Evolutionary conservation across 768 basidiomycete genomes (phyloP), one percentile per base, ranked within the genome.

Genomic region (Gautieria morchelliformis): DNA sequence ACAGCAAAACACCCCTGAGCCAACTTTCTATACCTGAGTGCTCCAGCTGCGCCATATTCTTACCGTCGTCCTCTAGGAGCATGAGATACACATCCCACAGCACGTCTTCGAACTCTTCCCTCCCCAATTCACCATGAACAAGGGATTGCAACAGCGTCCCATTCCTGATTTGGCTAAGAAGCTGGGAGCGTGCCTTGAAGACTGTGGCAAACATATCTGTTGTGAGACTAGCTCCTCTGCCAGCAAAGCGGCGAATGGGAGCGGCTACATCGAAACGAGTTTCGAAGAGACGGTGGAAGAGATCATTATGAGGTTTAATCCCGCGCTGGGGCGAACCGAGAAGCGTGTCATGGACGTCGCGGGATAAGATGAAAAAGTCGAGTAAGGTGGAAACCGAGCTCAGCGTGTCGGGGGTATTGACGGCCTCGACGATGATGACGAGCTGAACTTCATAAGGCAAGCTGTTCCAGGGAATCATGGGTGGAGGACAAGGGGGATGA

Each of bases 11-110:
- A 3, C 17, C 22, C 12, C 35, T 37, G 4, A 57, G 35, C n/a
- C 46, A 57, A 24, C 37, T 32, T 30, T 57, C 48, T 22, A 57
- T 45, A 22, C 32, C 24, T 15, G 46, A 6, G 15, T n/a, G 24
- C 37, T 48, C 35, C 10, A 57, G 56, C n/a, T 39, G 45, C 9
- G 5, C 27, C 56, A 57, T 30, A 44, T 57, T 57, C 8, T 57
- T 48, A 8, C 56, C 56, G 33, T 57, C 56, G 47, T 57, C 56
- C 22, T 57, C 56, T 10, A 32, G 37, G 19, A 57, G 19, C 56
- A 57, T 57, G n/a, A 57, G 17, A 41, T 33, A 40, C 33, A 57
- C 45, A 5, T 48, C 32, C 56, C 56, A 57, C 4, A 57, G 33
- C 4, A 19, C n/a, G 15, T 17, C 11, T 22, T 35, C 19, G n/a